Conservation (phyloP, 1,284 basidiomycete species). For the Wolfiporia cocos region DNA sequence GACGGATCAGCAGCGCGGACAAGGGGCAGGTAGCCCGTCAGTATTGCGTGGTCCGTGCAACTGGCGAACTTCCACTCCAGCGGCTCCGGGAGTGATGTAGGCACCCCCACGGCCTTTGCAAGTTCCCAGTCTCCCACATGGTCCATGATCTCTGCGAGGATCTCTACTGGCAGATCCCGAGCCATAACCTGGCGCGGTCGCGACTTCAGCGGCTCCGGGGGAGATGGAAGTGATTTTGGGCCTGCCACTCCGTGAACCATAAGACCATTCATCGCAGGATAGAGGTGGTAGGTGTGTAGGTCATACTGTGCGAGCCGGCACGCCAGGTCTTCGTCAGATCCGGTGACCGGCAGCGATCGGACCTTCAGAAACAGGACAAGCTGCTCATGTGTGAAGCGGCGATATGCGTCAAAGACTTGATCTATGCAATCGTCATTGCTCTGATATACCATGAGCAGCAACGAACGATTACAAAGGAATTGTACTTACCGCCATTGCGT, state of each 20-base stretch:
- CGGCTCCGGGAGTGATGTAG: conserved; percentile 59
- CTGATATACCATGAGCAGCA: conserved; percentile 14
- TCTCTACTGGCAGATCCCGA: conserved; percentile 66
- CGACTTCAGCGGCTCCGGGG: conserved; percentile 12
- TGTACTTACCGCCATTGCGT: conserved; percentile 4
- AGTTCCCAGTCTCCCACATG: conserved; percentile 78
- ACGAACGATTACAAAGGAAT: neutral
- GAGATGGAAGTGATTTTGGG: conserved; percentile 1
- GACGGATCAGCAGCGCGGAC: conserved; percentile 53
- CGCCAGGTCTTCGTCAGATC: conserved; percentile 55
- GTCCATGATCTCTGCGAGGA: conserved; percentile 71
- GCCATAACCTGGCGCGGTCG: conserved; percentile 27
- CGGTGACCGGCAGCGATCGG: conserved; percentile 56
- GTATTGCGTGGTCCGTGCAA: conserved; percentile 59
- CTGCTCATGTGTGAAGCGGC: conserved; percentile 56
- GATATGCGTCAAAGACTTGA: conserved; percentile 60
- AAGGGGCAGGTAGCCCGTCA: conserved; percentile 52
- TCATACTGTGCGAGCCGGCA: conserved; percentile 67
- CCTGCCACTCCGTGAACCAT: conserved; percentile 4
- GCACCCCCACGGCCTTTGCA: conserved; percentile 65
- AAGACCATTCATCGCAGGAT: conserved; percentile 22
- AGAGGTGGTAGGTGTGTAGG: conserved; percentile 62
- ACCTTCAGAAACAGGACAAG: conserved; percentile 69
- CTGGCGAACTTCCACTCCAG: conserved; percentile 67
- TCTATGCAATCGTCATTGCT: conserved; percentile 27